Percentiles rank a stretch among this genome's conserved stretches.
Conservation (phyloP, 495 filamentous ascomycete genomes). For the Trichoderma erinaceum region DNA sequence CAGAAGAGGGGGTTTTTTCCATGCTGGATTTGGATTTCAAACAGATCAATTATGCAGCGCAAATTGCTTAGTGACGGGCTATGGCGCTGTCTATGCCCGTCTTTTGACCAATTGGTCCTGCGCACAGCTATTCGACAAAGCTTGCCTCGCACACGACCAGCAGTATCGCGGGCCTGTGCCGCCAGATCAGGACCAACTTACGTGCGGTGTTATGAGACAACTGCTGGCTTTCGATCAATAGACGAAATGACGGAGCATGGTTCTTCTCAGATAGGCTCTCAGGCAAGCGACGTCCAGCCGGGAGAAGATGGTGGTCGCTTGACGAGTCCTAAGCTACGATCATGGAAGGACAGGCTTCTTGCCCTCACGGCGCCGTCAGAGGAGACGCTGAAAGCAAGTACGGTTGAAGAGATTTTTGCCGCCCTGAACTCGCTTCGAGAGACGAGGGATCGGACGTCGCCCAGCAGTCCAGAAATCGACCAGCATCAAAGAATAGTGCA, state of each 20-base stretch:
- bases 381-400: constrained; percentile 9
- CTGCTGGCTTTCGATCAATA: not conserved
- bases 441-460: not conserved
- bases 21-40: not conserved
- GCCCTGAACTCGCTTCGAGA: constrained; percentile 34
- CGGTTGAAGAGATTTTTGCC: constrained; percentile 41
- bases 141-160: not conserved
- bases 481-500: constrained; percentile 6
- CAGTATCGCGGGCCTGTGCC: not conserved
- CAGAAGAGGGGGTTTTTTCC: not conserved
- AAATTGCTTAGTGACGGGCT: constrained; percentile 44
- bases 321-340: not conserved
- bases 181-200: not conserved
- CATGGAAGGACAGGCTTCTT: not conserved
- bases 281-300: not conserved
- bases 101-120: constrained; percentile 36
- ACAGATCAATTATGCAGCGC: not conserved
- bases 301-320: not conserved
- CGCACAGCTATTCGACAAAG: constrained; percentile 20
- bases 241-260: not conserved
- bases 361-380: not conserved
- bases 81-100: constrained; percentile 63
- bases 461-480: constrained; percentile 24
- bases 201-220: not conserved
- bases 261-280: not conserved